A percentile compares a stretch with the other conserved stretches of the same genome.
These are phyloP conservation scores for Ceratocystis albifundus DNA, from an alignment of 2,329 filamentous ascomycete genomes.

Conservation along the genomic window DNA sequence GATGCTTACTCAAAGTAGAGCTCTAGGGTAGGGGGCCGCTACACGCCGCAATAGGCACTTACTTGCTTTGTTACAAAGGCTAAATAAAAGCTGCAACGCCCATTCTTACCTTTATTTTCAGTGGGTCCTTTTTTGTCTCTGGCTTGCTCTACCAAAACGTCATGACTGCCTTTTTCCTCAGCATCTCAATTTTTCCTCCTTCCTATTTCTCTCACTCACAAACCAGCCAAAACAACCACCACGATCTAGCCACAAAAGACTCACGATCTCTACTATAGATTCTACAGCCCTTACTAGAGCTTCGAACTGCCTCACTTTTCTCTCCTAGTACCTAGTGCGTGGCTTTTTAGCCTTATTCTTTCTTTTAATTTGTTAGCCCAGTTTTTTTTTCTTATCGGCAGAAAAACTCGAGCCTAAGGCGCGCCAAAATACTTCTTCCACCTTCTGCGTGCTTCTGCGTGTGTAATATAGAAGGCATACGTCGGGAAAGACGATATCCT, in stretches of 20 bases:
- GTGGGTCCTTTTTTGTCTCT: neutral
- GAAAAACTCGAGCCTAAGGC: conserved; percentile 3
- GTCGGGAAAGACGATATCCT: neutral
- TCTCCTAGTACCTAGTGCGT: too few species aligned
- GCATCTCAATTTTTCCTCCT: neutral
- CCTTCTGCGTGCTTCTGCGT: conserved; percentile 9
- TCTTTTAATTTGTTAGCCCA: neutral
- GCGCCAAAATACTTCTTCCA: conserved; percentile 3
- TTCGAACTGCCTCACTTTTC: neutral
- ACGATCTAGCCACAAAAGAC: too few species aligned
- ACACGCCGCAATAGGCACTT: neutral
- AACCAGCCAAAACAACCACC: neutral
- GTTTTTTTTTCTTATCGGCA: neutral
- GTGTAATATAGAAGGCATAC: neutral
- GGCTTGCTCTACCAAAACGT: neutral
- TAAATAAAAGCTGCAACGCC: neutral
- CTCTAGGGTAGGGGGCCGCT: neutral
- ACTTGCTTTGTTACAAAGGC: neutral
- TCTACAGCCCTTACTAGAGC: neutral
- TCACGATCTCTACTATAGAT: neutral
- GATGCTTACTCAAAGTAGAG: neutral
- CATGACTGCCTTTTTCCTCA: conserved; percentile 11
- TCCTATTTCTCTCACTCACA: neutral
- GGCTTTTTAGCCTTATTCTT: neutral
- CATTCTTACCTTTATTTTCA: neutral